Evolutionary conservation across 2,329 filamentous ascomycete species (phyloP), one percentile per base, ranked within the genome.

Genomic region (Paecilomyces niveus): DNA sequence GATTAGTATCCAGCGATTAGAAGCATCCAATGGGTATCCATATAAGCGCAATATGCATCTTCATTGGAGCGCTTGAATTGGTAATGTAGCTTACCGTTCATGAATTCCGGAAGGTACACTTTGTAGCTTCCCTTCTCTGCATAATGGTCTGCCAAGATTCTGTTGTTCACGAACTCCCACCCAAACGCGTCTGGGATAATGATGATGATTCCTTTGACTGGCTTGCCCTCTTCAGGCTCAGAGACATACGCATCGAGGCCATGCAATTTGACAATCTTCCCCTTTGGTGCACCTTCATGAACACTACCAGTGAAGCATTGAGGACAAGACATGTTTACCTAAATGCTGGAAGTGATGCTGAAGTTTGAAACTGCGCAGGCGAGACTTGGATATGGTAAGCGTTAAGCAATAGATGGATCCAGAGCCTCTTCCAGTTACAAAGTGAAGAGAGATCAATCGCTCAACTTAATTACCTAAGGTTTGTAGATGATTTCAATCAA

Each of bases 71-170:
- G 18, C 3, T 18, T 9, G n/a, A 31, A 29, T 52, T 13, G 54
- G 21, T 39, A 32, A 15, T 21, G 4, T 64, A n/a, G 6, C 59
- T 49, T 61, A 77, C 78, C 80, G 59, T 75, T 70, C 76, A 85
- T 84, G 56, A 85, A 83, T 57, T 85, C 82, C 0, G 83, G 83
- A n/a, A 82, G 62, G 60, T 82, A 81, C 35, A 85, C 81, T 8
- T 69, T 72, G 64, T 78, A 83, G 13, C 72, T 71, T 3, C 78
- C 78, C 64, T 79, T 79, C 59, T 75, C 73, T n/a, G 82, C 81
- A 63, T 83, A 83, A 50, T 70, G 69, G 63, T 85, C 83, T 4
- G 81, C 81, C 33, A 85, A 67, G 5, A 84, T 68, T 39, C 80
- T 75, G 55, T 76, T 78, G 68, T 85, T 85, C 22, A 77, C 69